A percentile compares a stretch with the other conserved stretches of the same genome.
phyloP scores from a whole-genome alignment of 352 stramenopile genomes.

The Peronospora farinosa region DNA sequence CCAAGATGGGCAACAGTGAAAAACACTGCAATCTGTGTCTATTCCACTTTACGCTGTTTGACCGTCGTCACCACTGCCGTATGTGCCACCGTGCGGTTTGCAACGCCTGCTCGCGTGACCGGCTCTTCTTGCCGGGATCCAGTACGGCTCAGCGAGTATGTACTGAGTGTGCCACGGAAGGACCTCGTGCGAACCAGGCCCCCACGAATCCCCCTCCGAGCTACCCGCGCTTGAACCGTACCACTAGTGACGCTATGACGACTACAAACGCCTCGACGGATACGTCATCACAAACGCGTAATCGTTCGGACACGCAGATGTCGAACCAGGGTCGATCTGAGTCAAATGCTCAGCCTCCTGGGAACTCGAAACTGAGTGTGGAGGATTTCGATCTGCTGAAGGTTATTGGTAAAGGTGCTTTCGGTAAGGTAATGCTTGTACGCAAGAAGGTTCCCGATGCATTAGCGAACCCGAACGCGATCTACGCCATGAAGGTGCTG shows the following conservation, averaged over 20 bases:
- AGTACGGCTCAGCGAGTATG: conserved; percentile 86
- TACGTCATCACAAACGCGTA: conserved; percentile 30
- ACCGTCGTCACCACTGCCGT: conserved; percentile 83
- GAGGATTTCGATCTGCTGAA: conserved; percentile 94
- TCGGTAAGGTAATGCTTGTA: conserved; percentile 95
- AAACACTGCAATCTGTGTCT: conserved; percentile 87
- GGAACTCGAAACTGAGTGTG: conserved; percentile 72
- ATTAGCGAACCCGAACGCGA: conserved; percentile 57
- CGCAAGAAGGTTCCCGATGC: conserved; percentile 85
- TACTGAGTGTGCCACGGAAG: conserved; percentile 80
- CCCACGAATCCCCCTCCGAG: conserved; percentile 15
- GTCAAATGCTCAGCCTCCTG: conserved; percentile 28
- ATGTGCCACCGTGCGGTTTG: conserved; percentile 86
- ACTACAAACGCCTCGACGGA: conserved; percentile 33
- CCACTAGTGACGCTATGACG: conserved; percentile 46
- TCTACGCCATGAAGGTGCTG: conserved; percentile 92
- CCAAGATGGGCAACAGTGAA: conserved; percentile 65
- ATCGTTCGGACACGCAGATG: conserved; percentile 74
- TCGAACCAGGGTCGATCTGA: conserved; percentile 53
- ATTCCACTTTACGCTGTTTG: conserved; percentile 88
- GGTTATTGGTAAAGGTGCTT: conserved; percentile 93
- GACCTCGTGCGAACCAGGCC: conserved; percentile 48
- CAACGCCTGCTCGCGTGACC: conserved; percentile 80
- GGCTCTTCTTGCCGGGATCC: conserved; percentile 74
- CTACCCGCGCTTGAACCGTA: conserved; percentile 50